Base-by-base conservation (phyloP, 495 filamentous ascomycete species). In the Aspergillus sparsus region DNA sequence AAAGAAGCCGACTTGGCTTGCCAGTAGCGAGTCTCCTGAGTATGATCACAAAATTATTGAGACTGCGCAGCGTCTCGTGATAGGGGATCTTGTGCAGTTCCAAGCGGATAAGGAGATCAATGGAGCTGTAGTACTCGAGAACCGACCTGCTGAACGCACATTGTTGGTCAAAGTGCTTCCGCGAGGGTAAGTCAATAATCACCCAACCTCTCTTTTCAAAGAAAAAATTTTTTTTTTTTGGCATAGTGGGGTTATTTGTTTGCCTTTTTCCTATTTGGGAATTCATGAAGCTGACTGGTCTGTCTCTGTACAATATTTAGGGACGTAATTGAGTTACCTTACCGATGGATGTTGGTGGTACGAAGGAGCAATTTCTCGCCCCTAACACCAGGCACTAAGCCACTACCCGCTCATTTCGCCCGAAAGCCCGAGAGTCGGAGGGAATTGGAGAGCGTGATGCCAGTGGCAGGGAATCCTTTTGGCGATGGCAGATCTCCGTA, bases 41-140 rank as follows among this genome's bases (percentile, higher is more conserved):
- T 76, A 86, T 60, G 85, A 95, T 51, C 80, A 83, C 45, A 73
- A 74, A 53, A 66, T 80, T 34, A 71, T 76, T 35, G 81, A 87
- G 58, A 87, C 86, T 46, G 92, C 89, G 1, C 75, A 74, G 42
- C 85, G 83, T 18, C 75, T 96, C 58, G 82, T 87, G 61, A 77
- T 83, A 64, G 86, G 89, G 52, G 89, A 95, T 63, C 82, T 92
- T 55, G 88, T 94, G 53, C 94, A 99, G 71, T 84, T 93, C 68
- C 94, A 98, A 72, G 92, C 87, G 57, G 83, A 88, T 70, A 87
- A 86, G 58, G 93, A 97, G 37, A 93, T 97, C 54, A 96, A 93
- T 75, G 95, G 90, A 12, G 95, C 92, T 45, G 82, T 90, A 62
- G 87, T 99, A 51, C 77, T 94, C 33, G 89, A 97, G 71, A 97